A percentile compares a stretch with the other conserved stretches of the same genome.
phyloP scores from a whole-genome alignment of 192 early-diverging fungal species.

The Phlyctochytrium bullatum region DNA sequence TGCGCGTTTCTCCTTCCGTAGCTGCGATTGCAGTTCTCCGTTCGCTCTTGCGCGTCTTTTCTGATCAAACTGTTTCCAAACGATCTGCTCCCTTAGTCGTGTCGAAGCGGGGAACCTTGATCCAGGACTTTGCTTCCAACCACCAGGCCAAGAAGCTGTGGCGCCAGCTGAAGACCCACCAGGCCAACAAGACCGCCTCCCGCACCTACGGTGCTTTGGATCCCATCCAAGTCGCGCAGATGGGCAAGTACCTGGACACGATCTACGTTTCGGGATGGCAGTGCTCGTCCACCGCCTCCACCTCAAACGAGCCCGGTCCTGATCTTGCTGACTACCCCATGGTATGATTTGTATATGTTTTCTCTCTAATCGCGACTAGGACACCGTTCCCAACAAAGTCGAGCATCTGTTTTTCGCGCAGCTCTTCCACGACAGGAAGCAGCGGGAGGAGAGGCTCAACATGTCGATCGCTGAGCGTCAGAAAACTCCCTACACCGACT shows the following conservation, averaged over 20 bases:
- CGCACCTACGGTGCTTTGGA: constrained; percentile 95
- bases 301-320: constrained; percentile 94
- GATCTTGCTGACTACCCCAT: constrained; percentile 99
- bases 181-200: constrained; percentile 73
- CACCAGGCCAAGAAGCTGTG: constrained; percentile 92
- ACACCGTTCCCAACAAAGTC: constrained; percentile 94
- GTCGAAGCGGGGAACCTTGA: constrained; percentile 81
- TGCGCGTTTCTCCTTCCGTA: not conserved
- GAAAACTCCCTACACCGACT: constrained; percentile 75
- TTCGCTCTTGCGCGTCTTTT: too few species aligned
- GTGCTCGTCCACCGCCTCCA: constrained; percentile 91
- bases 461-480: constrained; percentile 65
- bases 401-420: constrained; percentile 98
- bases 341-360: constrained; percentile 56
- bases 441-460: constrained; percentile 83
- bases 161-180: constrained; percentile 74
- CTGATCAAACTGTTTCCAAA: not conserved
- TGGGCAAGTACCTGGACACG: constrained; percentile 96
- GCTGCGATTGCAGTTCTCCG: not conserved
- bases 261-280: constrained; percentile 99
- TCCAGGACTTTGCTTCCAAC: constrained; percentile 75
- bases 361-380: constrained; percentile 25
- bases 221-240: constrained; percentile 78
- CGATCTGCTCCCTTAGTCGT: constrained; percentile 58
- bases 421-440: constrained; percentile 95